These are phyloP conservation scores for Hygrocybe coccinea DNA, from an alignment of 768 basidiomycete species.

Conservation along the genomic window DNA sequence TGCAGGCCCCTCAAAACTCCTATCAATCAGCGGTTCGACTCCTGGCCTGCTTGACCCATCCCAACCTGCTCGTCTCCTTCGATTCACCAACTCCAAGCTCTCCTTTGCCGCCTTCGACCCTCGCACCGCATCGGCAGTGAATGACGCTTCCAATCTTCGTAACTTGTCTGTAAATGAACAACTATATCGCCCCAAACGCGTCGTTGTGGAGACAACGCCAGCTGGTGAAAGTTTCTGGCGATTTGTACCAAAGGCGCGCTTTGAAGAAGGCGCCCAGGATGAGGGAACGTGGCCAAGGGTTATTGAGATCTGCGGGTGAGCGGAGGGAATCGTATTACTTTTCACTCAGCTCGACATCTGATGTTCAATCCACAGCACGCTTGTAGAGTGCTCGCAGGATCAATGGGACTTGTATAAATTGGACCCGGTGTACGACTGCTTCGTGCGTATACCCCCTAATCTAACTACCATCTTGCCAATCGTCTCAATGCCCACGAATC, in stretches of 20 bases:
- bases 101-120: conserved; percentile 75
- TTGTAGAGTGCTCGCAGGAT: conserved; percentile 42
- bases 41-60: conserved; percentile 66
- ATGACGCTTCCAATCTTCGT: conserved; percentile 33
- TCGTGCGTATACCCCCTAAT: conserved; percentile 43
- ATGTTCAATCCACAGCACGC: not conserved
- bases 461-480: conserved; percentile 32
- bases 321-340: too few relatives aligned
- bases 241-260: conserved; percentile 67
- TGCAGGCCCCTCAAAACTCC: conserved; percentile 22
- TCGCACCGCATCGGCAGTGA: conserved; percentile 46
- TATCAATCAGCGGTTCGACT: conserved; percentile 38
- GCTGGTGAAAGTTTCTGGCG: conserved; percentile 62
- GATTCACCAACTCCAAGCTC: conserved; percentile 52
- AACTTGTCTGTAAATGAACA: conserved; percentile 45
- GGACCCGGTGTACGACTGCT: conserved; percentile 68
- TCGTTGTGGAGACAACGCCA: conserved; percentile 64
- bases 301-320: conserved; percentile 58
- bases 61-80: conserved; percentile 59
- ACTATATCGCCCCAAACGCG: conserved; percentile 55
- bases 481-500: conserved; percentile 12
- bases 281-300: conserved; percentile 71
- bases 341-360: not conserved
- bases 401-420: conserved; percentile 87
- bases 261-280: conserved; percentile 51